phyloP scores from a whole-genome alignment of 2,329 filamentous ascomycete species.

The Cladosporium colombiae region DNA sequence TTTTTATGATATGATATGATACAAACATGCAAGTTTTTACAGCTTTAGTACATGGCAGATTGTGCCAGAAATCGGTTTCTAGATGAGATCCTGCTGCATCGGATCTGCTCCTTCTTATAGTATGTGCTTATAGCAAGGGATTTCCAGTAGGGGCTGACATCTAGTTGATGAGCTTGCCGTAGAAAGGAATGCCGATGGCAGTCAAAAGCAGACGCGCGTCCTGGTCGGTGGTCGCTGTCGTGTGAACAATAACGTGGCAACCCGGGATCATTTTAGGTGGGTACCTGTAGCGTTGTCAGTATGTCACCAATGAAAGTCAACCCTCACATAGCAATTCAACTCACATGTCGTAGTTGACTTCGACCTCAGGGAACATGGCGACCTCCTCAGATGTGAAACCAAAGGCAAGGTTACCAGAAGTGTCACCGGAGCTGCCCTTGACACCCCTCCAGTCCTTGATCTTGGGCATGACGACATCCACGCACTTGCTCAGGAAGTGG shows the following conservation, averaged over 20 bases:
- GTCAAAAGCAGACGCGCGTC: constrained; percentile 77
- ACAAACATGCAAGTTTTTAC: constrained; percentile 4
- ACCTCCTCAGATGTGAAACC: constrained; percentile 76
- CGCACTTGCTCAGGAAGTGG: constrained; percentile 85
- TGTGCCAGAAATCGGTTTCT: background rate
- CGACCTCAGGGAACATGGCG: constrained; percentile 87
- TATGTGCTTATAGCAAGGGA: too few species aligned
- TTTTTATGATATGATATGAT: background rate
- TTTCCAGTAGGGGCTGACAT: background rate
- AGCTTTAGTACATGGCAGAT: background rate
- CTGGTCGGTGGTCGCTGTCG: constrained; percentile 78
- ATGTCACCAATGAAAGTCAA: background rate
- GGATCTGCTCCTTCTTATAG: background rate
- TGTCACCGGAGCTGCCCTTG: constrained; percentile 77
- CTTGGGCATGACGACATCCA: constrained; percentile 86
- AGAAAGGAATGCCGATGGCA: constrained; percentile 76
- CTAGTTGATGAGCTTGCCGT: constrained; percentile 67
- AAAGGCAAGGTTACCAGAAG: constrained; percentile 81
- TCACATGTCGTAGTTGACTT: constrained; percentile 89
- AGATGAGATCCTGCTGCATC: background rate
- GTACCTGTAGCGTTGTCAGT: constrained; percentile 52
- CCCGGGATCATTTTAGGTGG: constrained; percentile 78
- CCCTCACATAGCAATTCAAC: constrained; percentile 41
- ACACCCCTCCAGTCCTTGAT: constrained; percentile 95
- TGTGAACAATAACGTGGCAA: constrained; percentile 80